phyloP scores from a whole-genome alignment of 2,329 filamentous ascomycete genomes.

The Chalaropsis thielavioides region DNA sequence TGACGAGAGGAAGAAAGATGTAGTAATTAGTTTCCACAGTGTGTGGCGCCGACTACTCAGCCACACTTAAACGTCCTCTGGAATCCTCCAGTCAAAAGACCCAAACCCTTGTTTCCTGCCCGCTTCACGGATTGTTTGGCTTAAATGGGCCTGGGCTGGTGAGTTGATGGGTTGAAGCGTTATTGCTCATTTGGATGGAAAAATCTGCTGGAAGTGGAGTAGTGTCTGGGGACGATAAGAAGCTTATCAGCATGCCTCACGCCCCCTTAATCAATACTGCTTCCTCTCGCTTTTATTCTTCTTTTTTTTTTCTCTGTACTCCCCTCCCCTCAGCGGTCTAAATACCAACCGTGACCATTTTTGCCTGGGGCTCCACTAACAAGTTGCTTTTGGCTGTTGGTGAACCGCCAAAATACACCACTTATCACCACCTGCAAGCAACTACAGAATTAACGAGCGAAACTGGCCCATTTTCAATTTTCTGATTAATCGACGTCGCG shows the following conservation, averaged over 20 bases:
- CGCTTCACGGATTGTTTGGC: not conserved
- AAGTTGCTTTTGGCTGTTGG: slow-evolving; percentile 10
- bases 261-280: not conserved
- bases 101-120: not conserved
- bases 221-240: slow-evolving; percentile 9
- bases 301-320: slow-evolving; percentile 1
- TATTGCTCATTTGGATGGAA: slow-evolving; percentile 8
- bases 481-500: slow-evolving; percentile 12
- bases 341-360: slow-evolving; percentile 14
- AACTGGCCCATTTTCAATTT: slow-evolving; percentile 8
- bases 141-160: too few species aligned
- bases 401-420: slow-evolving; percentile 16
- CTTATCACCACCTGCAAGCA: slow-evolving; percentile 9
- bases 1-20: not conserved
- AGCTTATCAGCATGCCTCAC: slow-evolving; percentile 14
- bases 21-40: not conserved
- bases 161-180: not conserved
- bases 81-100: too few species aligned
- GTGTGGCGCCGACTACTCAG: not conserved
- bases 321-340: slow-evolving; percentile 5
- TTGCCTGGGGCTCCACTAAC: slow-evolving; percentile 11
- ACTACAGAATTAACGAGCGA: not conserved
- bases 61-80: not conserved
- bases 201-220: slow-evolving; percentile 16
- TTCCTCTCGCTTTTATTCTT: slow-evolving; percentile 8